Percentiles rank a stretch among this genome's conserved stretches.
These are phyloP conservation scores for Fusarium mundagurra DNA, from an alignment of 2,329 filamentous ascomycete genomes.

Conservation along the genomic window DNA sequence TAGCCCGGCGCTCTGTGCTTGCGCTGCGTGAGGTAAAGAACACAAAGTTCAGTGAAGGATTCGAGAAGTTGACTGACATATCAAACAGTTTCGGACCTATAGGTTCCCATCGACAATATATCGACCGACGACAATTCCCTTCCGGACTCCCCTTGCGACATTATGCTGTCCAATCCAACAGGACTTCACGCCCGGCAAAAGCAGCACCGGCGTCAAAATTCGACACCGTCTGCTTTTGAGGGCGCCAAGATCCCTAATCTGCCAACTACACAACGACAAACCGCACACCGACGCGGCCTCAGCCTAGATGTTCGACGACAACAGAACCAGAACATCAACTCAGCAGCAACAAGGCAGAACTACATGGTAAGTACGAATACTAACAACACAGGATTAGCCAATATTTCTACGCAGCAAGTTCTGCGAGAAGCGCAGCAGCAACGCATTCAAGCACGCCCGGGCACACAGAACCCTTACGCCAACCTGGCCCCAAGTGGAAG, in stretches of 20 bases:
- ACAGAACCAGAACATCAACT: conserved; percentile 47
- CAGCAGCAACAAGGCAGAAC: conserved; percentile 45
- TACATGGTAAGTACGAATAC: conserved; percentile 62
- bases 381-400: conserved; percentile 67
- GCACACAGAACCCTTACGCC: conserved; percentile 56
- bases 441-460: conserved; percentile 79
- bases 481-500: conserved; percentile 50
- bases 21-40: conserved; percentile 80
- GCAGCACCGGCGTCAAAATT: conserved; percentile 84
- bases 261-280: conserved; percentile 57
- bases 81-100: conserved; percentile 54
- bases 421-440: conserved; percentile 93
- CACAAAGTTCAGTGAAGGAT: background rate
- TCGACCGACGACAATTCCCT: conserved; percentile 62
- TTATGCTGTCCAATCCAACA: conserved; percentile 82
- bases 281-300: conserved; percentile 81
- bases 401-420: conserved; percentile 72
- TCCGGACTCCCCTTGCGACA: conserved; percentile 77
- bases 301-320: conserved; percentile 80
- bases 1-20: conserved; percentile 83
- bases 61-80: background rate
- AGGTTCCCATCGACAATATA: conserved; percentile 61
- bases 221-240: conserved; percentile 82
- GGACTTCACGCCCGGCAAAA: conserved; percentile 70
- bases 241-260: conserved; percentile 74